Base-by-base conservation (phyloP, 139 green algal species). In the Ulvella scutata region DNA sequence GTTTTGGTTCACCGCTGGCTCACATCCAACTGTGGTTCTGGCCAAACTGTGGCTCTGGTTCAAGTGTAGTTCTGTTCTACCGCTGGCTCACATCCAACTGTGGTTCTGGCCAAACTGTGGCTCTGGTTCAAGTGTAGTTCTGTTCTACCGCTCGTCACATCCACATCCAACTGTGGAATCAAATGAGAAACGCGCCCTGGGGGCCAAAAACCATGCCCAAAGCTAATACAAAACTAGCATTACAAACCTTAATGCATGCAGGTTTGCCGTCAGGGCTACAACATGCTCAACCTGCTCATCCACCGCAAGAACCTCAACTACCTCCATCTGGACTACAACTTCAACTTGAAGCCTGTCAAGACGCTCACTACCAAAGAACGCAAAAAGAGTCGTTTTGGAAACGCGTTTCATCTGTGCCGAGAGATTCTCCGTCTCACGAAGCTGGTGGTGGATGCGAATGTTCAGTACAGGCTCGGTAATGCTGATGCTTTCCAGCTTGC, bases 251-350 rank as follows among this genome's bases (percentile, higher is more conserved):
- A 3, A n/a, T 17, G 2, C 31, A 72, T 82, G 51, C 92, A 98
- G 88, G 95, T 99, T 31, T 99, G 95, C 88, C 82, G 90, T 38
- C 95, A 99, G 87, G 95, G 95, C 40, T 98, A 99, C 91, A 99
- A 99, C 88, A 99, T 99, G 95, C 89, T 99, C 72, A 99, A 99
- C 88, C 85, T 99, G 82, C 92, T 99, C n/a, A 99, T 99, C 79
- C 95, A 99, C 85, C 90, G 95, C 79, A 99, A 99, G 90, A 96
- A 96, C 84, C 90, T 98, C 43, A 96, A 98, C 85, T 99, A 98
- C 87, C 88, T 99, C 43, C 95, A 99, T 81, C 84, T 99, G 76
- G 95, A 99, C 84, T 99, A 99, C 91, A 99, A 99, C 89, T 99
- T 99, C 89, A 99, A 99, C 86, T 83, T 99, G 59, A 99, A 99